Evolutionary conservation across 306 rosid species (phyloP).

Genomic region (Prunus salicina): DNA sequence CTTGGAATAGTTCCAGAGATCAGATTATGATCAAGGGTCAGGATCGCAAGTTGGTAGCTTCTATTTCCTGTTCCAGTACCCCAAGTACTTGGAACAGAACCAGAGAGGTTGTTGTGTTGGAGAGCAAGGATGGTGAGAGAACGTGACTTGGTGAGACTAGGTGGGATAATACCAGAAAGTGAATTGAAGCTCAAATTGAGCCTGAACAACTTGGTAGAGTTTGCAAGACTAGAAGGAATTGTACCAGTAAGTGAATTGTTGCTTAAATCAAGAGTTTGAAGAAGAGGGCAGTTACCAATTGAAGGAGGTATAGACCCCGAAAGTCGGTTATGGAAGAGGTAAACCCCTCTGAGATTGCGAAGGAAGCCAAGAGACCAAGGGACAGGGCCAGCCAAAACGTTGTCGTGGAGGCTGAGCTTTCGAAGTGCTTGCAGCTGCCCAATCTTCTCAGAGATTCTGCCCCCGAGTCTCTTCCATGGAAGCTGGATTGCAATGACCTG

Average conservation of each 20-base stretch:
- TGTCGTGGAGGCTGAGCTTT: slow-evolving; percentile 81
- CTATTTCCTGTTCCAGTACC: slow-evolving; percentile 37
- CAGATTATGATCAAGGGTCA: slow-evolving; percentile 64
- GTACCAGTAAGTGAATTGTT: slow-evolving; percentile 60
- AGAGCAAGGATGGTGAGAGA: slow-evolving; percentile 67
- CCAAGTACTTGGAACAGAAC: slow-evolving; percentile 63
- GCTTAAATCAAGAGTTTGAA: slow-evolving; percentile 86
- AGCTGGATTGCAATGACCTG: slow-evolving; percentile 88
- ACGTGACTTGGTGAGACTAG: slow-evolving; percentile 39
- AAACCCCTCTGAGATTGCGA: slow-evolving; percentile 80
- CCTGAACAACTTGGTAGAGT: slow-evolving; percentile 61
- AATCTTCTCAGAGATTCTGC: slow-evolving; percentile 69
- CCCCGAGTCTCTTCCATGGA: slow-evolving; percentile 89
- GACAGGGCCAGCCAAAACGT: slow-evolving; percentile 52
- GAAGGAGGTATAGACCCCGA: slow-evolving; percentile 84
- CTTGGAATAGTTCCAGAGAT: slow-evolving; percentile 64
- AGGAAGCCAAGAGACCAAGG: slow-evolving; percentile 71
- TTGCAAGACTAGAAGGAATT: slow-evolving; percentile 67
- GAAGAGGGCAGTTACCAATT: slow-evolving; percentile 64
- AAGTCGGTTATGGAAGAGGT: slow-evolving; percentile 84
- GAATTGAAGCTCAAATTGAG: slow-evolving; percentile 81
- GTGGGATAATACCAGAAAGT: slow-evolving; percentile 72
- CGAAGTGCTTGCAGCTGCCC: slow-evolving; percentile 74
- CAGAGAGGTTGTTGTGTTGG: slow-evolving; percentile 71
- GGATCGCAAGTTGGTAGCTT: slow-evolving; percentile 43